Conservation (phyloP, 1,284 basidiomycete genomes). For the Coriolopsis trogii region DNA sequence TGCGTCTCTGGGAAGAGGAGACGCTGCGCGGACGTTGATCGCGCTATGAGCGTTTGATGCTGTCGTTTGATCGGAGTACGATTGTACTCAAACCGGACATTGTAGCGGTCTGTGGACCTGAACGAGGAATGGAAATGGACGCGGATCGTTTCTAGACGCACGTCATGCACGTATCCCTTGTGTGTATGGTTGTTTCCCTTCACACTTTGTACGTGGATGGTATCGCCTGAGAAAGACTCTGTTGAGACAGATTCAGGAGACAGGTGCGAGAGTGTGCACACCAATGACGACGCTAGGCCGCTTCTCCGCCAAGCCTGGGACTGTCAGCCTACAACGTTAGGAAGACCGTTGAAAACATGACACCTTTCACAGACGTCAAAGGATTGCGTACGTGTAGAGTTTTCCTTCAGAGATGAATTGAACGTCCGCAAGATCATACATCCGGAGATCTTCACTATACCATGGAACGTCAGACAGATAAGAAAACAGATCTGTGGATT, state of each 20-base stretch:
- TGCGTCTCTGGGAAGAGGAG: constrained; percentile 43
- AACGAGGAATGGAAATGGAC: constrained; percentile 56
- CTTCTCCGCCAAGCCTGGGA: constrained; percentile 68
- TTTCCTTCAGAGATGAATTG: constrained; percentile 36
- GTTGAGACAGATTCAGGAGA: background rate
- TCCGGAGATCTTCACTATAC: constrained; percentile 53
- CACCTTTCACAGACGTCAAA: background rate
- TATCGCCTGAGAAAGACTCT: constrained; percentile 46
- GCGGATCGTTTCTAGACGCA: constrained; percentile 53
- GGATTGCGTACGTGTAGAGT: constrained; percentile 48
- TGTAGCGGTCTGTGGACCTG: constrained; percentile 38
- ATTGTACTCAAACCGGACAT: constrained; percentile 59
- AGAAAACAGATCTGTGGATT: background rate
- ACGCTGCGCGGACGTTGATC: constrained; percentile 39
- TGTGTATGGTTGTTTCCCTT: constrained; percentile 49
- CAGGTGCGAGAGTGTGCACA: constrained; percentile 26
- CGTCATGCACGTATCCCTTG: constrained; percentile 58
- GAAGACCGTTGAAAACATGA: background rate
- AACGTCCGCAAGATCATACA: constrained; percentile 54
- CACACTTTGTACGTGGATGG: constrained; percentile 53
- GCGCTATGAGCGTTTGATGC: constrained; percentile 56
- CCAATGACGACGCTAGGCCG: constrained; percentile 65
- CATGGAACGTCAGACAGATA: background rate
- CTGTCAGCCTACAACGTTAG: constrained; percentile 44
- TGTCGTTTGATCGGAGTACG: constrained; percentile 54